phyloP scores from a whole-genome alignment of 1,284 basidiomycete genomes.

The Cryptococcus hybrid region DNA sequence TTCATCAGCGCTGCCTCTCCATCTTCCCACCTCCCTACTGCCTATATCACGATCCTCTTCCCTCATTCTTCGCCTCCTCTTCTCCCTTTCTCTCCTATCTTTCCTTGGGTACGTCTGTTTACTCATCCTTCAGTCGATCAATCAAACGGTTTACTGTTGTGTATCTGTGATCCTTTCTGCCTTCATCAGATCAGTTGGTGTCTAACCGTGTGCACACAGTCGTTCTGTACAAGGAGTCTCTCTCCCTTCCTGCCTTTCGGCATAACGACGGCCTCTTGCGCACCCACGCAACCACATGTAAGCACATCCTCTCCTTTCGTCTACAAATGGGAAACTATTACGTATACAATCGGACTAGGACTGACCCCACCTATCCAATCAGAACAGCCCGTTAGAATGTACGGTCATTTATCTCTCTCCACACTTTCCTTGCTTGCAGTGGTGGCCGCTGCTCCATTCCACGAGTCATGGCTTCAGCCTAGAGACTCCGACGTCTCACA shows the following conservation, averaged over 20 bases:
- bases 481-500: slow-evolving; percentile 18
- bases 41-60: too few species aligned
- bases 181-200: too few species aligned
- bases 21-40: too few species aligned
- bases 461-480: slow-evolving; percentile 22
- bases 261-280: background rate
- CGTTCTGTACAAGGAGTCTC: background rate
- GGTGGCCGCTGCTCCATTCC: slow-evolving; percentile 9
- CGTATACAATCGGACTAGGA: background rate
- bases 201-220: background rate
- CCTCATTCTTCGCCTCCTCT: background rate
- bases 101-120: background rate
- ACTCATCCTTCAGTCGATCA: background rate
- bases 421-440: slow-evolving; percentile 7
- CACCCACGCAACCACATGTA: background rate
- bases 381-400: background rate
- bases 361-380: background rate
- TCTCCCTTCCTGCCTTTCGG: background rate
- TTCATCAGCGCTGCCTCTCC: background rate
- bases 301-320: background rate
- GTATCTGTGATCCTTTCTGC: too few species aligned
- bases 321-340: background rate
- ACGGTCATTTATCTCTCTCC: background rate
- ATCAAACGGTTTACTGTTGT: too few species aligned
- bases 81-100: background rate